Percentiles rank a stretch among this genome's conserved stretches.
Evolutionary conservation across 169 alveolate genomes (phyloP).

Genomic region (Plasmodium gallinaceum): DNA sequence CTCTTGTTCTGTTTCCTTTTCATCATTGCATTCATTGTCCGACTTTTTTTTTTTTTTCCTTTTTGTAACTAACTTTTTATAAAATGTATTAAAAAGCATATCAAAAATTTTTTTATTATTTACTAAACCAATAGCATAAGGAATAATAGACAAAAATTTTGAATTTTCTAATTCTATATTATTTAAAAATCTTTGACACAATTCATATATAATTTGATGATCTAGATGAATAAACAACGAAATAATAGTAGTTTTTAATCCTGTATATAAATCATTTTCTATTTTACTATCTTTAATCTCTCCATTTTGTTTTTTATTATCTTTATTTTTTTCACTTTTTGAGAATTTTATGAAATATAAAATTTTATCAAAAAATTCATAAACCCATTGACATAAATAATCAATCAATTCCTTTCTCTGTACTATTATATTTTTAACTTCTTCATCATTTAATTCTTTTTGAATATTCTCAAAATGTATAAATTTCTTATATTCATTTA

Average conservation of each 20-base stretch:
- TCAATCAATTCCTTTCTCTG: slow-evolving; percentile 58
- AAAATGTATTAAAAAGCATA: slow-evolving; percentile 54
- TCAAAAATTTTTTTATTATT: slow-evolving; percentile 62
- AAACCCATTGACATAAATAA: slow-evolving; percentile 62
- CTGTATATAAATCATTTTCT: slow-evolving; percentile 61
- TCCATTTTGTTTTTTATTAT: slow-evolving; percentile 56
- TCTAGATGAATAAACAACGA: slow-evolving; percentile 68
- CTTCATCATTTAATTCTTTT: slow-evolving; percentile 20
- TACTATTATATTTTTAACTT: slow-evolving; percentile 12
- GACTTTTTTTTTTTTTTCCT: slow-evolving; percentile 29
- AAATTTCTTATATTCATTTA: slow-evolving; percentile 35
- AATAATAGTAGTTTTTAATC: slow-evolving; percentile 55
- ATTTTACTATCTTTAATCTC: slow-evolving; percentile 46
- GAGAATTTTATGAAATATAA: slow-evolving; percentile 56
- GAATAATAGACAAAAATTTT: slow-evolving; percentile 55
- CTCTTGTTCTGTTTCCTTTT: background rate
- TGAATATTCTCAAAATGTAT: background rate
- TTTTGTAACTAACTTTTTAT: slow-evolving; percentile 47
- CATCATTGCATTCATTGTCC: background rate
- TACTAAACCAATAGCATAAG: slow-evolving; percentile 56
- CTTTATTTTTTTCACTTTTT: slow-evolving; percentile 50
- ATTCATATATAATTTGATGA: slow-evolving; percentile 48
- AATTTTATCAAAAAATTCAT: slow-evolving; percentile 73
- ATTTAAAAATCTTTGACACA: slow-evolving; percentile 54
- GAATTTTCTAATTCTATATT: slow-evolving; percentile 64